Evolutionary conservation across 2,329 filamentous ascomycete species (phyloP).

Genomic region (Pseudofabraea citricarpa): DNA sequence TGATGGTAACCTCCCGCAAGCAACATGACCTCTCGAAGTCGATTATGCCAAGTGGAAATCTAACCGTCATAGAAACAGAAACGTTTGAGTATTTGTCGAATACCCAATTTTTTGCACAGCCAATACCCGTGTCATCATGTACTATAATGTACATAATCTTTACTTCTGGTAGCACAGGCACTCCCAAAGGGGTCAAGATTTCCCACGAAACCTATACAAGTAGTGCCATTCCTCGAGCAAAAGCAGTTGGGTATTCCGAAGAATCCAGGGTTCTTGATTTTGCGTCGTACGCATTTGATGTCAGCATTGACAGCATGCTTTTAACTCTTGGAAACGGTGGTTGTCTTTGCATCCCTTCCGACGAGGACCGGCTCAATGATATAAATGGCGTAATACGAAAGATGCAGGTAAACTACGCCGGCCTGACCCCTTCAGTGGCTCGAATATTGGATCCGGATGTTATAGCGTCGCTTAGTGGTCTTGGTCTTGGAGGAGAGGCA

Average conservation of each 20-base stretch:
- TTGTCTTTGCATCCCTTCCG: constrained; percentile 33
- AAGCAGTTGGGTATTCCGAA: constrained; percentile 9
- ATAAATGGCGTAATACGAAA: constrained; percentile 21
- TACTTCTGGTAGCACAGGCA: constrained; percentile 7
- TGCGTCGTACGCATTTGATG: constrained; percentile 32
- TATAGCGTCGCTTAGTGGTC: neutral
- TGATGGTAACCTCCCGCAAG: constrained; percentile 11
- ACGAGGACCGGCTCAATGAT: constrained; percentile 30
- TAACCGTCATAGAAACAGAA: constrained; percentile 2
- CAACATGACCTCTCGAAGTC: constrained; percentile 12
- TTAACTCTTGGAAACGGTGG: constrained; percentile 31
- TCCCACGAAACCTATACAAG: constrained; percentile 12
- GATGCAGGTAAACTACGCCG: constrained; percentile 12
- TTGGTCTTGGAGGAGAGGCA: constrained; percentile 39
- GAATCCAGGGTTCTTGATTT: constrained; percentile 10
- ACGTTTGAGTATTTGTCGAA: neutral
- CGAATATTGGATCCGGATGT: constrained; percentile 1
- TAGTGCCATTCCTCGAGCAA: constrained; percentile 9
- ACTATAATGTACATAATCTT: neutral
- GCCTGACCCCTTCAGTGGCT: constrained; percentile 7
- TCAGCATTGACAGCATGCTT: constrained; percentile 32
- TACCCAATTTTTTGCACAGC: neutral
- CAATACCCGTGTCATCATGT: neutral
- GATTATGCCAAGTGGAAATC: constrained; percentile 4
- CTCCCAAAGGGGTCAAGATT: constrained; percentile 19